Conservation (phyloP, 257 asterid species). For the Linderniella brevidens region DNA sequence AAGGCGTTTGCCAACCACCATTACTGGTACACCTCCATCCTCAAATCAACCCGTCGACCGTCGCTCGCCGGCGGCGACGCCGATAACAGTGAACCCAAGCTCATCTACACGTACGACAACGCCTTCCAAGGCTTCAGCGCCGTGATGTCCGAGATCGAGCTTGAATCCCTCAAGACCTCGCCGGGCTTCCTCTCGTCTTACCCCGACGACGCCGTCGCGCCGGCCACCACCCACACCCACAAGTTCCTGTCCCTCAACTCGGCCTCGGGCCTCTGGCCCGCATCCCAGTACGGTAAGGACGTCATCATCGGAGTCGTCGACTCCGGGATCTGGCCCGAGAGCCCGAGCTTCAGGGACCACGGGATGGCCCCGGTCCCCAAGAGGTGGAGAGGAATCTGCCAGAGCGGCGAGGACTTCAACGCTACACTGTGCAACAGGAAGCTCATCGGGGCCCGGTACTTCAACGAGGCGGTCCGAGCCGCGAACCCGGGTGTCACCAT, state of each 20-base stretch:
- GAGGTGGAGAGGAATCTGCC: conserved; percentile 23
- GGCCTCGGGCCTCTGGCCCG: conserved; percentile 27
- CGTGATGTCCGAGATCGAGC: not conserved
- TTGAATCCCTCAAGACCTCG: not conserved
- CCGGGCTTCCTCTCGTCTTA: not conserved
- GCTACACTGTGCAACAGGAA: conserved; percentile 4
- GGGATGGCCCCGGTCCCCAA: conserved; percentile 27
- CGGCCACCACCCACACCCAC: conserved; percentile 18
- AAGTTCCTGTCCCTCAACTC: conserved; percentile 27
- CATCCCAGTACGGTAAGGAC: conserved; percentile 26
- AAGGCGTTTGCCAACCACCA: not conserved
- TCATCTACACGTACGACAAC: not conserved
- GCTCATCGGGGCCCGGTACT: conserved; percentile 4
- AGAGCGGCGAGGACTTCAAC: not conserved
- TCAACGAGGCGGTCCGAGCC: not conserved
- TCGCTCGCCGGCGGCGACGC: not conserved
- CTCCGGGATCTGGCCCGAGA: conserved; percentile 41
- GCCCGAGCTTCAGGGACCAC: conserved; percentile 22
- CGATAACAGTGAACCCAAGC: not conserved
- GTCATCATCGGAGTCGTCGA: conserved; percentile 33
- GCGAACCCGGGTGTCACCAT: not conserved
- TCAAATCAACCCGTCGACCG: not conserved
- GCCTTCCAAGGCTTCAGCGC: conserved; percentile 1
- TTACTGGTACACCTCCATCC: not conserved
- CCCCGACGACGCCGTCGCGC: not conserved